phyloP scores from a whole-genome alignment of 2,329 filamentous ascomycete genomes.

The Neofusicoccum laricinum region DNA sequence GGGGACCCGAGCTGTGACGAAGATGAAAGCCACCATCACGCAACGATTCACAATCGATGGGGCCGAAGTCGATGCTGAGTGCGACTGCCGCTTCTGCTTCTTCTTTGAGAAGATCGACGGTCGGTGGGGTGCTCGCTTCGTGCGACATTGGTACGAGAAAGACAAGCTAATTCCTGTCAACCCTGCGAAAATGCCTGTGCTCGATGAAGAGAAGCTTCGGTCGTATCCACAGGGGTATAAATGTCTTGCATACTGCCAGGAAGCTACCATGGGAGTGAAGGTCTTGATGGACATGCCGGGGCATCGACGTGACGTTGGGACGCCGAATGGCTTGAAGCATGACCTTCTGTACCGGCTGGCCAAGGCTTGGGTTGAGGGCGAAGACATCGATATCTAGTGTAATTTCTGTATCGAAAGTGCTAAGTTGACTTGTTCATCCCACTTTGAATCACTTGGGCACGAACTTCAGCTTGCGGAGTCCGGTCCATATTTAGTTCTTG shows the following conservation, averaged over 20 bases:
- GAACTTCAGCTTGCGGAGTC: too few relatives aligned
- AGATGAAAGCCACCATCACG: conserved; percentile 52
- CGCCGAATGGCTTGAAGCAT: neutral
- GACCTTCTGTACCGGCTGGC: neutral
- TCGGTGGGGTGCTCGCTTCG: neutral
- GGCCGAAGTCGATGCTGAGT: conserved; percentile 45
- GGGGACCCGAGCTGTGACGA: conserved; percentile 44
- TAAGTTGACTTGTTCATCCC: too few relatives aligned
- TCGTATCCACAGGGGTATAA: neutral
- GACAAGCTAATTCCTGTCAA: neutral
- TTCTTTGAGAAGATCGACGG: conserved; percentile 39
- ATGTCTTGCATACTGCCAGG: neutral
- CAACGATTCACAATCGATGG: conserved; percentile 46
- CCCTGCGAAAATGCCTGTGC: neutral
- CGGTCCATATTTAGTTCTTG: too few relatives aligned
- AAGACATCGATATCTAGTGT: neutral
- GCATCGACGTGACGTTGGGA: neutral
- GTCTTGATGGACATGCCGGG: neutral
- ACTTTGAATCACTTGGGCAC: too few relatives aligned
- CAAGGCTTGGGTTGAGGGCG: neutral
- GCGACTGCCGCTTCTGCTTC: conserved; percentile 34
- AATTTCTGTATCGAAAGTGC: too few relatives aligned
- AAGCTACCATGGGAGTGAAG: neutral
- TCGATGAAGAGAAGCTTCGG: neutral
- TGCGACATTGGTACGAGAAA: neutral